Evolutionary conservation across 1,284 basidiomycete species (phyloP), one percentile per base, ranked within the genome.

Genomic region (Ganoderma meredithae): DNA sequence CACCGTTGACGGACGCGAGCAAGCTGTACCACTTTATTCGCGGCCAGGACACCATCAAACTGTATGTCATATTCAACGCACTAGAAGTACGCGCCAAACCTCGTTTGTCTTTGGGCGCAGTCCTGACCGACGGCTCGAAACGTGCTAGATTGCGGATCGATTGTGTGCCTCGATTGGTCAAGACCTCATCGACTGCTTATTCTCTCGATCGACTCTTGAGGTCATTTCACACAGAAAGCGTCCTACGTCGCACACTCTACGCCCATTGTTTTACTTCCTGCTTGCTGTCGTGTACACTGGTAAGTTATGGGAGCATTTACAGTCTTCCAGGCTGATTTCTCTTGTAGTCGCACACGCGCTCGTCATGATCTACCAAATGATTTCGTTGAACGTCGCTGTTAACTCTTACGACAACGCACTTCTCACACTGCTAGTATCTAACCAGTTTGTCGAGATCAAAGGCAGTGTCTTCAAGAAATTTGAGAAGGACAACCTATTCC

Each of bases 391-490:
- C 73, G 97, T 99, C 33, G 97, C 98, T 5, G 95, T 99, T 79
- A 99, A 99, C 81, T 97, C 96, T 19, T 99, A 98, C 80, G 97
- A 99, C 80, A 95, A 99, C 77, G 94, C 97, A 1, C 88, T 99
- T 15, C 86, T 99, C 41, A 98, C 97, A 0, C 87, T 99, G 0
- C 86, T 99, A 6, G 90, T 99, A 55, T 98, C 96, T 56, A 99
- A 99, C 79, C 98, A 99, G 79, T 99, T 99, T 77, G 97, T 99
- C 60, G 98, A 99, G 82, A 99, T 99, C 82, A 99, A 99, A 81
- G 97, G 97, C 47, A 97, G 93, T 75, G 98, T 99, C 0, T 99
- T 99, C 88, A 99, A 99, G 82, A 99, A 95, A 79, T 99, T 99
- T 75, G 98, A 99, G 79, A 99, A 99, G 80, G 98, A 99, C 77